Base-by-base conservation (phyloP, 768 basidiomycete species). In the Favolaschia claudopus region DNA sequence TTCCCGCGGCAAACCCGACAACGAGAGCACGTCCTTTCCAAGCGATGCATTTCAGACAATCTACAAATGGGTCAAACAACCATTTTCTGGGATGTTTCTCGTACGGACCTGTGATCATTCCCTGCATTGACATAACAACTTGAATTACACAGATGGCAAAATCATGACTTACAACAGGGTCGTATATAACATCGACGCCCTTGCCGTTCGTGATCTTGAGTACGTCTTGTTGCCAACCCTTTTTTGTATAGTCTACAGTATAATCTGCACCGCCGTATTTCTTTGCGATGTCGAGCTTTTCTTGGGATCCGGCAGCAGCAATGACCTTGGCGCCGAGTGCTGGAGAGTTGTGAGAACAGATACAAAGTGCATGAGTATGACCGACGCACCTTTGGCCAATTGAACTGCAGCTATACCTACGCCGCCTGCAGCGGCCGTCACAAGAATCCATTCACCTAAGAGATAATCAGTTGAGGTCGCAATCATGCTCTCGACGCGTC, bases 371-470 rank as follows among this genome's bases (percentile, higher is more conserved):
- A 27, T 33, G 19, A 32, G 50, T 19, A 40, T 46, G 24, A 43
- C 10, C 2, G 28, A 37, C 70, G 33, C 31, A 92, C 93, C 88
- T 84, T 97, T 97, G 20, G 94, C 96, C 51, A 98, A 82, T 70
- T 98, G 96, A 17, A 95, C 87, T 7, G 96, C 96, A 7, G 89
- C 88, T 47, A 96, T 87, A 0, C 96, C 96, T 5, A 99, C 95
- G 13, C 95, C 96, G 4, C 96, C 96, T 1, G 96, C 96, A n/a
- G 93, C 92, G 7, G 95, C 96, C 46, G 94, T 93, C 5, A 99
- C 89, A 3, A 99, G 85, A 4, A 97, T 85, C 85, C 90, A 95
- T 76, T 98, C 96, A 20, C 91, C 92, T 91, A 45, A n/a, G n/a
- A n/a, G n/a, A n/a, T n/a, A 8, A 31, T 37, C 33, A 37, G 44